phyloP scores from a whole-genome alignment of 2,329 filamentous ascomycete species.

The Colletotrichum phormii region DNA sequence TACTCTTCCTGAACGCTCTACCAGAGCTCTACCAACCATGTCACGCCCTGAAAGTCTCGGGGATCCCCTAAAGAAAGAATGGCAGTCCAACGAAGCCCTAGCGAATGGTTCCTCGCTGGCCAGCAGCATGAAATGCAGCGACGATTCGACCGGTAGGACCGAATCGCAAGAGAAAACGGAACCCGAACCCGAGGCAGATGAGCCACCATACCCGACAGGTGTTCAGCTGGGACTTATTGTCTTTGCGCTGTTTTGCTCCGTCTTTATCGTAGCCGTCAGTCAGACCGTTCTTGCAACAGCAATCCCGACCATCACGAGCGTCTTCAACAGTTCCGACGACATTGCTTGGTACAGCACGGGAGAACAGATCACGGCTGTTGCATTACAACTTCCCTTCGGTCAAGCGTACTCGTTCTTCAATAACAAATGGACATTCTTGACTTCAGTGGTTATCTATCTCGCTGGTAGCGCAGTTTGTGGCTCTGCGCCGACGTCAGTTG shows the following conservation, averaged over 20 bases:
- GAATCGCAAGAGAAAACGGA: not conserved
- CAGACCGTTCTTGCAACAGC: slow-evolving; percentile 51
- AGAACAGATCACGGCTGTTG: slow-evolving; percentile 42
- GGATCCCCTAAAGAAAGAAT: not conserved
- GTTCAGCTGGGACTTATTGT: not conserved
- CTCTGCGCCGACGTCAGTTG: slow-evolving; percentile 43
- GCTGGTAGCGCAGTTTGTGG: slow-evolving; percentile 41
- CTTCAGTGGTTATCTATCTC: slow-evolving; percentile 40
- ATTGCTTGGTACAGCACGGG: slow-evolving; percentile 51
- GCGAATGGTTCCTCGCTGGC: not conserved
- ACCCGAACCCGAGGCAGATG: not conserved
- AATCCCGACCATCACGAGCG: slow-evolving; percentile 46
- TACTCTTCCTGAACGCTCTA: not conserved
- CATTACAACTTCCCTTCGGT: slow-evolving; percentile 42
- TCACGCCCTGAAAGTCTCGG: not conserved
- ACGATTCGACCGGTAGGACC: not conserved
- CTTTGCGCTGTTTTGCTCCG: slow-evolving; percentile 1
- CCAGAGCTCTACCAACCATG: not conserved
- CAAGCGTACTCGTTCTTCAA: slow-evolving; percentile 44
- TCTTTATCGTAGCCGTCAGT: slow-evolving; percentile 4
- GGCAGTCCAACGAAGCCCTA: not conserved
- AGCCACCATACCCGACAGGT: slow-evolving; percentile 2
- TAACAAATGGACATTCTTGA: slow-evolving; percentile 42
- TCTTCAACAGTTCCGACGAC: slow-evolving; percentile 52
- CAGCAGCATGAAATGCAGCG: not conserved